phyloP scores from a whole-genome alignment of 768 basidiomycete species.

The Lactarius hatsudake region DNA sequence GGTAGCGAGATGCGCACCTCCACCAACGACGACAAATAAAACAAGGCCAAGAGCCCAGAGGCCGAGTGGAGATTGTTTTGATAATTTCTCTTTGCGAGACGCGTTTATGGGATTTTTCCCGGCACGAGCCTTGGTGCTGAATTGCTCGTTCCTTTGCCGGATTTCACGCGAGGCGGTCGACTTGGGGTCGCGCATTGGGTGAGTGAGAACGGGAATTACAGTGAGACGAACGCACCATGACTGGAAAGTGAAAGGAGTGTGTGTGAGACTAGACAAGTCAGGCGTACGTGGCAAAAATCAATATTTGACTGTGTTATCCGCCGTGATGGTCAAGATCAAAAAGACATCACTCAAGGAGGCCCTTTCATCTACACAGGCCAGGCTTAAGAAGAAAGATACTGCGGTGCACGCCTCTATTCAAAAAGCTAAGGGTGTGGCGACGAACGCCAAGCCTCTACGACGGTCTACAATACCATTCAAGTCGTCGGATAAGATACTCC shows the following conservation, averaged over 20 bases:
- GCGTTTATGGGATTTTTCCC: conserved; percentile 76
- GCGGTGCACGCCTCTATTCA: conserved; percentile 51
- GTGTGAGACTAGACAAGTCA: conserved; percentile 12
- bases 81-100: conserved; percentile 67
- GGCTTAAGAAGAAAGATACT: conserved; percentile 56
- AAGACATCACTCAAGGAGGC: conserved; percentile 60
- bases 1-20: conserved; percentile 49
- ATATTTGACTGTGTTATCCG: conserved; percentile 24
- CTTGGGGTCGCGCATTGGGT: background rate
- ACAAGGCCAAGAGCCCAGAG: conserved; percentile 72
- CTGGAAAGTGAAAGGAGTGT: conserved; percentile 8
- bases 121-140: conserved; percentile 65
- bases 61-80: conserved; percentile 72
- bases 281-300: conserved; percentile 12
- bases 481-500: conserved; percentile 62
- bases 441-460: conserved; percentile 40
- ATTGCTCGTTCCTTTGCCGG: conserved; percentile 76
- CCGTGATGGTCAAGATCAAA: conserved; percentile 30
- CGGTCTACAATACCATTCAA: conserved; percentile 61
- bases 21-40: conserved; percentile 75
- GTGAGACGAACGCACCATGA: conserved; percentile 8
- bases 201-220: background rate
- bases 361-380: conserved; percentile 65
- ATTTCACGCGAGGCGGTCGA: conserved; percentile 72
- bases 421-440: conserved; percentile 36